A percentile compares a stretch with the other conserved stretches of the same genome.
These are phyloP conservation scores for Aspergillus leporis DNA, from an alignment of 495 filamentous ascomycete species.

Conservation along the genomic window DNA sequence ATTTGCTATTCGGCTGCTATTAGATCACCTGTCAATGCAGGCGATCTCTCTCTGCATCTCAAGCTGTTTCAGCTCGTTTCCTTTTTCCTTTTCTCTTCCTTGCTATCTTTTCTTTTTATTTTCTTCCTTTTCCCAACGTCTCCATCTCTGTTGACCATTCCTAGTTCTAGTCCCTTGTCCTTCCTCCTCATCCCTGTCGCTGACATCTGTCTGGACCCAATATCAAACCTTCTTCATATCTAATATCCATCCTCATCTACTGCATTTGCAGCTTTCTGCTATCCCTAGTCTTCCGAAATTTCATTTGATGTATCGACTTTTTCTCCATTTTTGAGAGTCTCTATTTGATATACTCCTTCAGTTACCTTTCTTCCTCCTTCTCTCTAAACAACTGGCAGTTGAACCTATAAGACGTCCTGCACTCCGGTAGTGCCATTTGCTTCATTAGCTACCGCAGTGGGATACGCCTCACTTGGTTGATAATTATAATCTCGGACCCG, in stretches of 20 bases:
- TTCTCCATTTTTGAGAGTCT: neutral
- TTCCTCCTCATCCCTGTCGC: conserved; percentile 7
- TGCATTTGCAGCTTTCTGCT: conserved; percentile 3
- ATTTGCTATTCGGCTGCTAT: conserved; percentile 20
- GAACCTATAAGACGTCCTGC: neutral
- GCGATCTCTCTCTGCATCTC: conserved; percentile 28
- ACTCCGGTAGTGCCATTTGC: neutral
- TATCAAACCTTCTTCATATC: conserved; percentile 13
- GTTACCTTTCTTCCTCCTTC: neutral
- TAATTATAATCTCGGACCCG: neutral
- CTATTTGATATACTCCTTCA: neutral
- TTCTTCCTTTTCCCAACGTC: conserved; percentile 10
- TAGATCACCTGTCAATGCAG: conserved; percentile 30
- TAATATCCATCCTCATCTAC: conserved; percentile 1
- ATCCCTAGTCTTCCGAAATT: conserved; percentile 6
- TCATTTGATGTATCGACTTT: conserved; percentile 11
- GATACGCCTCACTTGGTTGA: neutral
- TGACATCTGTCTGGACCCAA: conserved; percentile 6
- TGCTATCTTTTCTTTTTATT: conserved; percentile 18
- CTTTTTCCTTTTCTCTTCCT: conserved; percentile 14
- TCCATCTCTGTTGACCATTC: conserved; percentile 5
- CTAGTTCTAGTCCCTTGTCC: conserved; percentile 7
- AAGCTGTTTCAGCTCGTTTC: conserved; percentile 24
- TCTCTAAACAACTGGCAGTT: neutral
- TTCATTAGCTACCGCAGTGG: neutral